Evolutionary conservation across 2,329 filamentous ascomycete genomes (phyloP).

Genomic region (Blumeria graminis): DNA sequence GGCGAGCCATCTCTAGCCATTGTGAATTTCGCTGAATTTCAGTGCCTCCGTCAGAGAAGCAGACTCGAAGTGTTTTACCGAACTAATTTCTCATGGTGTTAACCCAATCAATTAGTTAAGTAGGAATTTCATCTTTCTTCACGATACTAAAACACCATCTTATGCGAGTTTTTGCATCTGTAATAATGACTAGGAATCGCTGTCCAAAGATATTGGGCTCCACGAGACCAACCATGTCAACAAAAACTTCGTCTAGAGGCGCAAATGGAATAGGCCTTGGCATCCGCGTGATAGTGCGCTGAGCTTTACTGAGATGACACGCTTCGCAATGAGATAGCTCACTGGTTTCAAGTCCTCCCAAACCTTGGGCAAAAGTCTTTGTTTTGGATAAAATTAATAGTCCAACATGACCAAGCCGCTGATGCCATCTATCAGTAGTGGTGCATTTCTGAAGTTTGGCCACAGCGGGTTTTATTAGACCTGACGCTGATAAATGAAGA

Average conservation of each 20-base stretch:
- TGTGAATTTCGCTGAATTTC: not conserved
- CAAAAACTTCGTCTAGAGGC: not conserved
- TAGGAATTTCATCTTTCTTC: not conserved
- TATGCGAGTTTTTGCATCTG: not conserved
- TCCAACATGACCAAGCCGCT: not conserved
- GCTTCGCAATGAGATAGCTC: not conserved
- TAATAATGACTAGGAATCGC: not conserved
- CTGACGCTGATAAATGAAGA: too few relatives aligned
- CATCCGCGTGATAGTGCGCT: not conserved
- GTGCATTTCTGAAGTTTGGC: not conserved
- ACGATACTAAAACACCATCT: not conserved
- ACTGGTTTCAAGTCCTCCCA: not conserved
- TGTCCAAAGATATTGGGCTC: not conserved
- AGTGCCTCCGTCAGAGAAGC: not conserved
- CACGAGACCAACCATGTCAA: not conserved
- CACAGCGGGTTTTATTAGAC: not conserved
- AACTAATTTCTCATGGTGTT: not conserved
- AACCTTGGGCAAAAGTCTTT: not conserved
- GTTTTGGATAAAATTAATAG: not conserved
- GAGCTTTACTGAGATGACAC: not conserved
- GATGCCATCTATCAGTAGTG: not conserved
- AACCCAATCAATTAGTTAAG: not conserved
- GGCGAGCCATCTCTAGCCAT: not conserved
- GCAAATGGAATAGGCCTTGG: not conserved
- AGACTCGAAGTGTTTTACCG: not conserved